A percentile compares a stretch with the other conserved stretches of the same genome.
These are phyloP conservation scores for Tolypocladium ovalisporum DNA, from an alignment of 2,329 filamentous ascomycete species.

Conservation along the genomic window DNA sequence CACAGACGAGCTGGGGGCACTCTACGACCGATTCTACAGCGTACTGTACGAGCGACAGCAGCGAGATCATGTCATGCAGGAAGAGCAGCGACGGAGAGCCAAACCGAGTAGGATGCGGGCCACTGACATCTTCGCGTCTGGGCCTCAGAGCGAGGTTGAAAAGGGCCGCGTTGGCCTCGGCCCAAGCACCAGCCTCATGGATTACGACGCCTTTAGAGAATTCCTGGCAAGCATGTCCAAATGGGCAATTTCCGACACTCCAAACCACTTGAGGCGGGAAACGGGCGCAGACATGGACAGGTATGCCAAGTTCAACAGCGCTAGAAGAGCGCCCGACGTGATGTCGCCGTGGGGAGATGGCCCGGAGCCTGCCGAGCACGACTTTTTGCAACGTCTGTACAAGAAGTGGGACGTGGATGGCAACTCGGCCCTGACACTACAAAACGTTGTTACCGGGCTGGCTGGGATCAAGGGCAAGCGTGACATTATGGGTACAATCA, in stretches of 20 bases:
- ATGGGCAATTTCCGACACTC: slow-evolving; percentile 88
- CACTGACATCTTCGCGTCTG: slow-evolving; percentile 23
- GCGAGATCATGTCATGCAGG: slow-evolving; percentile 63
- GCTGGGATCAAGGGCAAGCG: slow-evolving; percentile 85
- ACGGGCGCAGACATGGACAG: slow-evolving; percentile 39
- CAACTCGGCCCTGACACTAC: slow-evolving; percentile 67
- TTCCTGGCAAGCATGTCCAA: slow-evolving; percentile 82
- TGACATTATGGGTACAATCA: slow-evolving; percentile 97
- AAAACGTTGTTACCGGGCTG: slow-evolving; percentile 85
- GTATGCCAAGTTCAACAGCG: slow-evolving; percentile 49
- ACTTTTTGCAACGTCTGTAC: slow-evolving; percentile 85
- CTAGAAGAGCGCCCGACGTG: slow-evolving; percentile 32
- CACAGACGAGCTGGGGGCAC: slow-evolving; percentile 71
- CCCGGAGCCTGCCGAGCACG: slow-evolving; percentile 74
- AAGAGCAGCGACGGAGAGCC: slow-evolving; percentile 57
- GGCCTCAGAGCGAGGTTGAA: slow-evolving; percentile 48
- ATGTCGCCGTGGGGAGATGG: slow-evolving; percentile 44
- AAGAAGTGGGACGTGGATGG: slow-evolving; percentile 76
- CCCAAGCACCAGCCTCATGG: slow-evolving; percentile 86
- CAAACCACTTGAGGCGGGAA: slow-evolving; percentile 43
- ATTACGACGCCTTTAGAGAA: slow-evolving; percentile 91
- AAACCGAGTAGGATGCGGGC: slow-evolving; percentile 43
- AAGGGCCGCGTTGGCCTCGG: slow-evolving; percentile 81
- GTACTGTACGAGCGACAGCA: slow-evolving; percentile 88
- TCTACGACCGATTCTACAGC: slow-evolving; percentile 92